A percentile compares a stretch with the other conserved stretches of the same genome.
phyloP scores from a whole-genome alignment of 768 basidiomycete genomes.

The Leccinum variicolor region DNA sequence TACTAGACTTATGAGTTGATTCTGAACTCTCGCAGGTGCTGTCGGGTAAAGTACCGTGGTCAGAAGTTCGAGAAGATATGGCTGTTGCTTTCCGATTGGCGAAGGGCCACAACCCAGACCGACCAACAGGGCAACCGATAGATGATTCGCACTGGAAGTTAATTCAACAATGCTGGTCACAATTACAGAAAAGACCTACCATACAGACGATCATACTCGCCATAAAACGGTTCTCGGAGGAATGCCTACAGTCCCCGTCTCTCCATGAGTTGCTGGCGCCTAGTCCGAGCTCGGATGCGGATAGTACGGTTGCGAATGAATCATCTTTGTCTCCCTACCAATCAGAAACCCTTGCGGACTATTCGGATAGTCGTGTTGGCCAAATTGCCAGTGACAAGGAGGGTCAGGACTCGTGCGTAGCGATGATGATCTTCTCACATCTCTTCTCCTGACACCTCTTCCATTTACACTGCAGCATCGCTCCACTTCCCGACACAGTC shows the following conservation, averaged over 20 bases:
- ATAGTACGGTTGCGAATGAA: no score
- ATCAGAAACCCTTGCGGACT: no score
- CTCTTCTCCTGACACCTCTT: no score
- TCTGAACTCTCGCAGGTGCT: neutral
- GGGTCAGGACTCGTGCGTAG: no score
- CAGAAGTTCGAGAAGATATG: neutral
- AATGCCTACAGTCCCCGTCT: neutral
- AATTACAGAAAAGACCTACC: neutral
- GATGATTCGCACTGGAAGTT: neutral
- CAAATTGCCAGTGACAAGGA: no score
- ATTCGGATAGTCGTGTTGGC: no score
- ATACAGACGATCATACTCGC: neutral
- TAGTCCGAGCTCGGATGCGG: neutral
- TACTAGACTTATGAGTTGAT: neutral
- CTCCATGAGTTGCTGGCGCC: neutral
- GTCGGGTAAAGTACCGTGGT: neutral
- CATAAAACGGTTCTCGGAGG: neutral
- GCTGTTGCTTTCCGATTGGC: neutral
- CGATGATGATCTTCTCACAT: no score
- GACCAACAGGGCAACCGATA: neutral
- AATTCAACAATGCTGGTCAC: neutral
- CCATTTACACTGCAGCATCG: no score
- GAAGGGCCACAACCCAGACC: neutral
- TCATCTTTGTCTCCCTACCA: no score
- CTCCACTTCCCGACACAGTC: no score